Percentiles rank a stretch among this genome's conserved stretches.
Evolutionary conservation across 345 rosid genomes (phyloP).

Genomic region (Rubroshorea leprosula): DNA sequence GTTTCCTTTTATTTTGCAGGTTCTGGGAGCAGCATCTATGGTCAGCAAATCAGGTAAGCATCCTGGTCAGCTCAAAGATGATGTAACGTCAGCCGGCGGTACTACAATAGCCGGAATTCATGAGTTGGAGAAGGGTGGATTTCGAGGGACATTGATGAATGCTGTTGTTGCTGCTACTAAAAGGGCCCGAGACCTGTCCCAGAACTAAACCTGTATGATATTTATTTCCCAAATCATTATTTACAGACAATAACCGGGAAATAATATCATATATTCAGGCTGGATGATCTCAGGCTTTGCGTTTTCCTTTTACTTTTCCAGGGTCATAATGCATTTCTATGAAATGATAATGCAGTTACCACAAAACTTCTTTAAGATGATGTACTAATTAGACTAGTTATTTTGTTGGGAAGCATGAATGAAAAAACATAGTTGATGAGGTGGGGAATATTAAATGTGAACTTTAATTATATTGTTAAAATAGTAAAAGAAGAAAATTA

Average conservation of each 20-base stretch:
- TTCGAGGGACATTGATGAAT: slow-evolving; percentile 78
- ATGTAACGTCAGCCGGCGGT: slow-evolving; percentile 88
- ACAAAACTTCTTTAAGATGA: too few species aligned
- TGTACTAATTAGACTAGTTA: too few species aligned
- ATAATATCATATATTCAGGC: too few species aligned
- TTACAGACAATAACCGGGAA: background rate
- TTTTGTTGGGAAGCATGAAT: too few species aligned
- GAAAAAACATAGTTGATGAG: too few species aligned
- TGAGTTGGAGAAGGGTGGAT: slow-evolving; percentile 84
- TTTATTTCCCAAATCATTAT: background rate
- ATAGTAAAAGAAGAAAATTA: too few species aligned
- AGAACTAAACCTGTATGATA: slow-evolving; percentile 24
- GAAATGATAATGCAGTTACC: too few species aligned
- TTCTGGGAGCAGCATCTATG: slow-evolving; percentile 90
- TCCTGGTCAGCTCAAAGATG: slow-evolving; percentile 87
- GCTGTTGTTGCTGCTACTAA: slow-evolving; percentile 85
- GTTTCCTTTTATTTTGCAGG: slow-evolving; percentile 35
- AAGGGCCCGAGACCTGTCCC: slow-evolving; percentile 65
- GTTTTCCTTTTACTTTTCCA: too few species aligned
- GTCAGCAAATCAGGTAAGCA: slow-evolving; percentile 70
- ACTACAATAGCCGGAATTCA: slow-evolving; percentile 87
- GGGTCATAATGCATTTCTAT: too few species aligned
- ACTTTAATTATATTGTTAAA: too few species aligned
- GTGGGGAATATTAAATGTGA: too few species aligned
- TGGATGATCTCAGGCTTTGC: too few species aligned